These are phyloP conservation scores for Coniochaeta sp. DNA, from an alignment of 2,329 filamentous ascomycete genomes.

Conservation along the genomic window DNA sequence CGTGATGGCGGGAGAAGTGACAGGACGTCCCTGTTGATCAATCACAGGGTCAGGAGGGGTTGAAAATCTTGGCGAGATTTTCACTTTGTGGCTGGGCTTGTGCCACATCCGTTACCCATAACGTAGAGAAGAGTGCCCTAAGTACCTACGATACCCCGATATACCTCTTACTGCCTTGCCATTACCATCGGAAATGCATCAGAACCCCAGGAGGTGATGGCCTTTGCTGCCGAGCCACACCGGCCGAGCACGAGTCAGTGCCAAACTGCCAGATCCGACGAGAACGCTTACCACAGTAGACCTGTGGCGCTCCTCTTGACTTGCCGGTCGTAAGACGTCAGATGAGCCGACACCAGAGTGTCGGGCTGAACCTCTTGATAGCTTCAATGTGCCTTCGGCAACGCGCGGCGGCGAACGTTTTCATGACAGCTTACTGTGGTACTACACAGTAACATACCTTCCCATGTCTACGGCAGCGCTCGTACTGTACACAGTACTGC, in stretches of 20 bases:
- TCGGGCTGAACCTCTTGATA: not conserved
- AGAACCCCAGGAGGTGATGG: no score
- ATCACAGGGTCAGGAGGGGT: not conserved
- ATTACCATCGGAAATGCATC: no score
- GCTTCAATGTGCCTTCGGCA: not conserved
- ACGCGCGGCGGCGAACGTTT: not conserved
- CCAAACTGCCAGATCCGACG: not conserved
- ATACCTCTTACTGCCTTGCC: no score
- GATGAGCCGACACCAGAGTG: not conserved
- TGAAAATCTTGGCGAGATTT: not conserved
- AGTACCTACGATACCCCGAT: no score
- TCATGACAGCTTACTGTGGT: not conserved
- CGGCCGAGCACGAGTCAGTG: not conserved
- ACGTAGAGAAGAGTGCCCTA: no score
- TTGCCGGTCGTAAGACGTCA: not conserved
- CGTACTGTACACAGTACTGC: not conserved
- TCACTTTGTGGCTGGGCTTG: no score
- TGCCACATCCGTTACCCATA: no score
- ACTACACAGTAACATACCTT: no score
- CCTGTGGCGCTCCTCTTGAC: not conserved
- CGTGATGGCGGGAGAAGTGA: not conserved
- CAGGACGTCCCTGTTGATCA: constrained; percentile 2
- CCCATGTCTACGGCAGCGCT: not conserved
- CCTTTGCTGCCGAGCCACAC: not conserved
- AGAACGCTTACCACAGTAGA: not conserved